Conservation (phyloP, 768 basidiomycete species). For the Leccinum arenicola region DNA sequence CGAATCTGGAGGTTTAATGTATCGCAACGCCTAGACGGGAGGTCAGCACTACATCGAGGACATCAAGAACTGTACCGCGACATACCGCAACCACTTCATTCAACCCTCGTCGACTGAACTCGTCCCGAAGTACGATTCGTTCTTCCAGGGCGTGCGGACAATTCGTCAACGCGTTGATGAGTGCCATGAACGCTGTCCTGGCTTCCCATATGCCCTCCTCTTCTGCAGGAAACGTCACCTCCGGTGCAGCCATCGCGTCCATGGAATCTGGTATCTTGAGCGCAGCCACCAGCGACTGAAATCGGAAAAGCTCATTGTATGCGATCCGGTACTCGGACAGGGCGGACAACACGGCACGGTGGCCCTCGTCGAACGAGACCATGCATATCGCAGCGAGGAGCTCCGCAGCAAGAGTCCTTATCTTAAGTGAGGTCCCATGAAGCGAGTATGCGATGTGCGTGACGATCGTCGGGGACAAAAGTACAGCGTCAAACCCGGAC, state of each 20-base stretch:
- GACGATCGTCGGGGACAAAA: conserved; percentile 61
- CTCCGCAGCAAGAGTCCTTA: conserved; percentile 69
- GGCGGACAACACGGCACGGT: conserved; percentile 70
- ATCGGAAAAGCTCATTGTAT: conserved; percentile 73
- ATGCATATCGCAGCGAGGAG: conserved; percentile 83
- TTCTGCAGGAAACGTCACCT: conserved; percentile 41
- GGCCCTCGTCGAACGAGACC: conserved; percentile 66
- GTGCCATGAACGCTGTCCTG: conserved; percentile 67
- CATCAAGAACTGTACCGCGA: conserved; percentile 9
- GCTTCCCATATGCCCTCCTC: conserved; percentile 82
- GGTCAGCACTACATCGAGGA: not conserved
- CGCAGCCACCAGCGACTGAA: conserved; percentile 68
- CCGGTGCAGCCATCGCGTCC: conserved; percentile 31
- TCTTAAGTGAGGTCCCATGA: conserved; percentile 61
- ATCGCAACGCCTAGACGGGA: conserved; percentile 59
- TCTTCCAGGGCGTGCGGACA: conserved; percentile 77
- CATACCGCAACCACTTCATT: conserved; percentile 83
- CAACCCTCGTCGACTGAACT: conserved; percentile 76
- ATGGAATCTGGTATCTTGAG: conserved; percentile 52
- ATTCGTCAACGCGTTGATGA: conserved; percentile 78
- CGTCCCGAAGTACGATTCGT: conserved; percentile 75
- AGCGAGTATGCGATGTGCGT: conserved; percentile 73
- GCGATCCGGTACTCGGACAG: conserved; percentile 77
- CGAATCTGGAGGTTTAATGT: conserved; percentile 70
- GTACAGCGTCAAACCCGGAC: conserved; percentile 70